phyloP scores from a whole-genome alignment of 1,284 basidiomycete species.

The Moniliella sp. region DNA sequence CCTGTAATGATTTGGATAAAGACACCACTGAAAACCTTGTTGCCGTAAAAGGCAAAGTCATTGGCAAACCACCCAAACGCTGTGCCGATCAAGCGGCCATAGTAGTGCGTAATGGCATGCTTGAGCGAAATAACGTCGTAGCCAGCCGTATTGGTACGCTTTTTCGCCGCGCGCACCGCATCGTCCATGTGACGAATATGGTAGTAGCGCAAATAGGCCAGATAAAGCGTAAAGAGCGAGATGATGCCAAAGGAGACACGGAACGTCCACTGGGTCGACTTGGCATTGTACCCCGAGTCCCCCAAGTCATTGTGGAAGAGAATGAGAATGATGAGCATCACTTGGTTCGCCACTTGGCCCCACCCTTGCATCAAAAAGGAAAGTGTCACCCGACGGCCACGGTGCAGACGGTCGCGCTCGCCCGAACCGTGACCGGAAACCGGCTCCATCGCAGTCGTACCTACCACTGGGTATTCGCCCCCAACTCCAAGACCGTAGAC shows the following conservation, averaged over 20 bases:
- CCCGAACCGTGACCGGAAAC: slow-evolving; percentile 34
- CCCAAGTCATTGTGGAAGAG: slow-evolving; percentile 37
- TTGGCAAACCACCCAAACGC: slow-evolving; percentile 40
- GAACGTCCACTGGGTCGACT: slow-evolving; percentile 40
- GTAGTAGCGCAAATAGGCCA: slow-evolving; percentile 41
- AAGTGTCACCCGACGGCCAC: slow-evolving; percentile 40
- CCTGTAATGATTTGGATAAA: slow-evolving; percentile 36
- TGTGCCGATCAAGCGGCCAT: slow-evolving; percentile 39
- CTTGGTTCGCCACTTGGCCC: slow-evolving; percentile 42
- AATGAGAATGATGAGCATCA: slow-evolving; percentile 38
- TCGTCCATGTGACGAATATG: slow-evolving; percentile 32
- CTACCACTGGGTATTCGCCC: slow-evolving; percentile 42
- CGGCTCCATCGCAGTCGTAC: slow-evolving; percentile 40
- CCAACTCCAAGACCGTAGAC: slow-evolving; percentile 39
- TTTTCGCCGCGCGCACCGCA: slow-evolving; percentile 37
- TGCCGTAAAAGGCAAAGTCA: slow-evolving; percentile 39
- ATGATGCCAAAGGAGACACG: slow-evolving; percentile 41
- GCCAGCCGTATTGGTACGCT: slow-evolving; percentile 36
- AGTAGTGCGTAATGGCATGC: slow-evolving; percentile 38
- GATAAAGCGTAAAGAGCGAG: slow-evolving; percentile 39
- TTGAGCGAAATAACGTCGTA: slow-evolving; percentile 40
- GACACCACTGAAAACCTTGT: slow-evolving; percentile 31
- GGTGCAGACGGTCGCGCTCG: slow-evolving; percentile 40
- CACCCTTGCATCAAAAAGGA: slow-evolving; percentile 41
- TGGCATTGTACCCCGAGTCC: slow-evolving; percentile 33